Conservation (phyloP, 257 asterid species). For the Echium plantagineum region DNA sequence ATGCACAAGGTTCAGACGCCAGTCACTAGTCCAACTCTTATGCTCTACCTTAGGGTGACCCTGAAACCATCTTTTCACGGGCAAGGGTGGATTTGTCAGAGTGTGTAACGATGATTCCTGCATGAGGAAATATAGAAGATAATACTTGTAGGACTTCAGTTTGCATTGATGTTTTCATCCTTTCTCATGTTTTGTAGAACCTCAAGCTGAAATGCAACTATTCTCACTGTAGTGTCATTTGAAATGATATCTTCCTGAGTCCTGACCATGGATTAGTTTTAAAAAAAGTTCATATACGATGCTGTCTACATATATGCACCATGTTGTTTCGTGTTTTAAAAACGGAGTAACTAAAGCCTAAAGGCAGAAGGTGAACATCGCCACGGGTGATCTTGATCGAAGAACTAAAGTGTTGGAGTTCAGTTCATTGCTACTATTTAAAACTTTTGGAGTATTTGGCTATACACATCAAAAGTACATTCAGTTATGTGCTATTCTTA, state of each 20-base stretch:
- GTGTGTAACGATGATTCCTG: conserved; percentile 19
- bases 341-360: no score
- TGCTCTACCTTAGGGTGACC: not conserved
- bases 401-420: no score
- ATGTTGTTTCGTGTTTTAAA: no score
- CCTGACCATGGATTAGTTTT: not conserved
- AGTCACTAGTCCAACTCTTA: conserved; percentile 22
- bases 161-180: not conserved
- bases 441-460: no score
- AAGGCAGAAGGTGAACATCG: no score
- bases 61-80: not conserved
- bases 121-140: not conserved
- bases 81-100: not conserved
- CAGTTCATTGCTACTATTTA: no score
- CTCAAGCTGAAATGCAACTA: not conserved
- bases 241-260: not conserved
- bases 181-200: not conserved
- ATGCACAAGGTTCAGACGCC: conserved; percentile 30
- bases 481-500: no score
- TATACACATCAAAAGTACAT: no score
- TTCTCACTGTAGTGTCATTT: not conserved
- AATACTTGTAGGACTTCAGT: not conserved
- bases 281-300: no score
- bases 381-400: no score
- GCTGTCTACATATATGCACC: no score